Percentiles rank a stretch among this genome's conserved stretches.
Conservation (phyloP, 164 flowering plant species). For the Vitis vinifera region ASM3070453v1 NC_081817.1:2269501-2270000, state of each 20-base stretch:
- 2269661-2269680: slow-evolving; percentile 20
- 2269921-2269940: slow-evolving; percentile 48
- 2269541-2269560: background rate
- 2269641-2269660: slow-evolving; percentile 27
- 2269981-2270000: slow-evolving; percentile 42
- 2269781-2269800: slow-evolving; percentile 13
- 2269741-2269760: slow-evolving; percentile 14
- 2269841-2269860: slow-evolving; percentile 53
- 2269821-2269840: slow-evolving; percentile 39
- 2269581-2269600: slow-evolving; percentile 42
- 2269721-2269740: slow-evolving; percentile 48
- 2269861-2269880: slow-evolving; percentile 58
- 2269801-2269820: slow-evolving; percentile 24
- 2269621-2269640: slow-evolving; percentile 31
- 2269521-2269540: background rate
- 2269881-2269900: slow-evolving; percentile 51
- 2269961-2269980: slow-evolving; percentile 16
- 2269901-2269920: slow-evolving; percentile 66
- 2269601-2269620: slow-evolving; percentile 39
- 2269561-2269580: slow-evolving; percentile 28
- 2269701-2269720: slow-evolving; percentile 27
- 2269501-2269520: background rate
- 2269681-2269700: slow-evolving; percentile 24
- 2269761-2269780: slow-evolving; percentile 27
- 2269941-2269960: slow-evolving; percentile 38